Evolutionary conservation across 2,329 filamentous ascomycete species (phyloP).

Genomic region (Pyrenophora seminiperda): DNA sequence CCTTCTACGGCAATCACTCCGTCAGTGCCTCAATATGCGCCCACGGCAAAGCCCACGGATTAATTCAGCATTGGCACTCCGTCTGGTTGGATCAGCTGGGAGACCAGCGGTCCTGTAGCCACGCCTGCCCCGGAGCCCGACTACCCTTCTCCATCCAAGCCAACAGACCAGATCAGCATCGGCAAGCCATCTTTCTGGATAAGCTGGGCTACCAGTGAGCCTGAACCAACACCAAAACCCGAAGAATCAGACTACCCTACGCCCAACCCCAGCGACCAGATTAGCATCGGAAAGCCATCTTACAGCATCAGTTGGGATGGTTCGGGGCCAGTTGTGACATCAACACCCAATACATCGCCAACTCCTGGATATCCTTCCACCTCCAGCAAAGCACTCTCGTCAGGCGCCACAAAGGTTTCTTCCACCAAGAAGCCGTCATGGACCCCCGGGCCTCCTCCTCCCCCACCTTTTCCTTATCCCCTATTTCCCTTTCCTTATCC

Average conservation of each 20-base stretch:
- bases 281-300: conserved; percentile 9
- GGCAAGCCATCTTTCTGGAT: conserved; percentile 10
- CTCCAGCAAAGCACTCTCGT: conserved; percentile 1
- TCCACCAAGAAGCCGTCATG: conserved; percentile 20
- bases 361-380: conserved; percentile 4
- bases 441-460: conserved; percentile 1
- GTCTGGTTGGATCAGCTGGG: conserved; percentile 25
- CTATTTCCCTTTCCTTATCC: too few species aligned
- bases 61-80: conserved; percentile 23
- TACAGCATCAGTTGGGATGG: conserved; percentile 13
- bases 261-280: conserved; percentile 11
- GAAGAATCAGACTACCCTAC: conserved; percentile 13
- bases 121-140: conserved; percentile 9
- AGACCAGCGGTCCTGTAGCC: conserved; percentile 8
- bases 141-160: conserved; percentile 12
- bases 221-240: conserved; percentile 9
- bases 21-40: conserved; percentile 11
- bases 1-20: conserved; percentile 9
- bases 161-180: conserved; percentile 13
- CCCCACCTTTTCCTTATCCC: not conserved
- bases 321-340: conserved; percentile 4
- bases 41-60: conserved; percentile 19
- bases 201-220: conserved; percentile 7
- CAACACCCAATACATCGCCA: conserved; percentile 2
- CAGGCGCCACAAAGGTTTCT: not conserved